Evolutionary conservation across 768 basidiomycete genomes (phyloP), one percentile per base, ranked within the genome.

Genomic region (Pisolithus microcarpus): DNA sequence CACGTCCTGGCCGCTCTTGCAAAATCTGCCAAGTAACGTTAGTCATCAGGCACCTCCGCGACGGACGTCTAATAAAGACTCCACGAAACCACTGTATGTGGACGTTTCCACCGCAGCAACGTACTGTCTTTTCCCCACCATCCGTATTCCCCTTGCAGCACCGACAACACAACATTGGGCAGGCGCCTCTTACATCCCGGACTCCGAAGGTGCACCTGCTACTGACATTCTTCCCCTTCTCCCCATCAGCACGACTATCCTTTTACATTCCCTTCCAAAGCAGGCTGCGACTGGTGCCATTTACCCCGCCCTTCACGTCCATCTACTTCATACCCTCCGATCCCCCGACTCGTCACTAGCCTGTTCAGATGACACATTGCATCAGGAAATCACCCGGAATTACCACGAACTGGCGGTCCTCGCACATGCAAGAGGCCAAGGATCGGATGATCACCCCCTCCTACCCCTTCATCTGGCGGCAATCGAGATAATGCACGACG

Each of bases 381-480:
- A 67, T 53, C 59, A 67, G 23, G 87, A 89, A 49, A 76, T 91
- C 58, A 78, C 84, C 16, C 72, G 67, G 40, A 90, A 81, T 60
- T 90, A 76, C 59, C 74, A 86, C 58, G 84, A 85, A 52, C 75
- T 92, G 16, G 72, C 81, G 2, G 74, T 87, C 26, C 77, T 91
- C 9, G 75, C 81, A 3, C 66, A 66, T 23, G 62, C 64, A 46
- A 59, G 55, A 38, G 45, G 65, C 31, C 67, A 67, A 63, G 72
- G 71, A 53, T 68, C 79, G 43, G 72, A 68, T 26, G 73, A 69
- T 48, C 74, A 79, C 58, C 72, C 79, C 9, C 69, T 72, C 37
- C 64, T 91, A 47, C 89, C 88, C 11, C 80, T 85, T 61, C 88
- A 91, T 60, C 72, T 91, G 34, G 82, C 80, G 28, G 85, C 86